phyloP scores from a whole-genome alignment of 176 grass and related monocot species.

The Oryza glaberrima region DNA sequence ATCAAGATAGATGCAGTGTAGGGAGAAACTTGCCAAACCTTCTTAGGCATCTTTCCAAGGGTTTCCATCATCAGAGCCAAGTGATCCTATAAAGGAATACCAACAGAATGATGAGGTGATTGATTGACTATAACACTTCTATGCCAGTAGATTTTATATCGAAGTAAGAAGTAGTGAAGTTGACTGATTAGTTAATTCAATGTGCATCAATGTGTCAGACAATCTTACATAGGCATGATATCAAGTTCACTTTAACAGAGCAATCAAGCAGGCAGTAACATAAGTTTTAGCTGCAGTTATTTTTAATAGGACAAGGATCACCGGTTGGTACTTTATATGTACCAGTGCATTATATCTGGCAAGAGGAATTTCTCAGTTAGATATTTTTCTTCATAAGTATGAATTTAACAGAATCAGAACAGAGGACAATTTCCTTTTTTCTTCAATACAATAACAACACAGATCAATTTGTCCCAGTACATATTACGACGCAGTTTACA shows the following conservation, averaged over 20 bases:
- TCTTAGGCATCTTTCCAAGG: constrained; percentile 87
- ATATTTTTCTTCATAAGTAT: neutral
- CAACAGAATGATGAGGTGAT: neutral
- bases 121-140: constrained; percentile 10
- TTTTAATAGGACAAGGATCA: neutral
- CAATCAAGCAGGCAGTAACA: neutral
- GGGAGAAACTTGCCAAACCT: constrained; percentile 43
- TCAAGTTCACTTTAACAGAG: neutral
- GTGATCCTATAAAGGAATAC: constrained; percentile 67
- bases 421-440: neutral
- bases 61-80: constrained; percentile 94
- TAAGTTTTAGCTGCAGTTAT: constrained; percentile 14
- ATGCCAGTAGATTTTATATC: neutral
- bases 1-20: neutral
- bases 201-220: neutral
- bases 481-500: neutral
- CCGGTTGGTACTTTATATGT: neutral
- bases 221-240: constrained; percentile 24
- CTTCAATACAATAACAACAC: neutral
- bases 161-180: constrained; percentile 19
- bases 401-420: neutral
- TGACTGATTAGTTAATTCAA: constrained; percentile 15
- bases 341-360: constrained; percentile 27
- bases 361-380: neutral
- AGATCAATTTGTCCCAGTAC: neutral